Base-by-base conservation (phyloP, 192 early-diverging fungal species). In the Umbelopsis isabellina region DNA sequence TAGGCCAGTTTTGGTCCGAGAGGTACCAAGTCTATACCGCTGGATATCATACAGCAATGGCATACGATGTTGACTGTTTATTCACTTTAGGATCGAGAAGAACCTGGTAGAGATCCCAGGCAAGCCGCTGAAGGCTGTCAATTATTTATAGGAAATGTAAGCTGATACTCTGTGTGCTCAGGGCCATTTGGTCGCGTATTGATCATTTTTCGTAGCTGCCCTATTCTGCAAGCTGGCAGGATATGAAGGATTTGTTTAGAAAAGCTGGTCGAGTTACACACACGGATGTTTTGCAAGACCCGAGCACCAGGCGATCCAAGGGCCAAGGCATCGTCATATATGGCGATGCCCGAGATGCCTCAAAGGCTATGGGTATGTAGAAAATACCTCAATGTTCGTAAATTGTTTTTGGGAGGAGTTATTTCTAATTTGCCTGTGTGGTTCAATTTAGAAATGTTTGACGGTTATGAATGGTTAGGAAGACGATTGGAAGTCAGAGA, bases 231-330 rank as follows among this genome's bases (percentile, higher is more conserved):
- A 88, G 86, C 35, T 94, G 93, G 93, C 91, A 95, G 79, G 93
- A 95, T 66, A 53, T 95, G 77, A 95, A 95, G 68, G 92, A 93
- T 75, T 72, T 94, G 46, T 95, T 94, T 80, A 84, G 91, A 65
- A 84, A 84, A 75, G 88, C 91, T 37, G 91, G 88, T 71, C 48
- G 35, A 30, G 89, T 95, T 18, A 76, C 87, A 15, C 84, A 90
- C 33, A 89, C 92, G 10, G 92, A 94, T 75, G 83, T 94, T 35
- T 73, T 84, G 22, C 81, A 84, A 51, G 87, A 84, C 7, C 74
- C 80, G 1, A 86, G 91, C 49, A 47, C 69, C 23, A 65, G 83
- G 50, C 77, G 92, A 48, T 89, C 93, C 12, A 93, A 85, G 67
- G 92, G 91, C 41, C 86, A 79, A 16, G 93, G 94, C 23, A 84